Percentiles rank a stretch among this genome's conserved stretches.
These are phyloP conservation scores for Saccharomyces hybrid DNA, from an alignment of 1,139 yeast genomes.

Conservation along the genomic window DNA sequence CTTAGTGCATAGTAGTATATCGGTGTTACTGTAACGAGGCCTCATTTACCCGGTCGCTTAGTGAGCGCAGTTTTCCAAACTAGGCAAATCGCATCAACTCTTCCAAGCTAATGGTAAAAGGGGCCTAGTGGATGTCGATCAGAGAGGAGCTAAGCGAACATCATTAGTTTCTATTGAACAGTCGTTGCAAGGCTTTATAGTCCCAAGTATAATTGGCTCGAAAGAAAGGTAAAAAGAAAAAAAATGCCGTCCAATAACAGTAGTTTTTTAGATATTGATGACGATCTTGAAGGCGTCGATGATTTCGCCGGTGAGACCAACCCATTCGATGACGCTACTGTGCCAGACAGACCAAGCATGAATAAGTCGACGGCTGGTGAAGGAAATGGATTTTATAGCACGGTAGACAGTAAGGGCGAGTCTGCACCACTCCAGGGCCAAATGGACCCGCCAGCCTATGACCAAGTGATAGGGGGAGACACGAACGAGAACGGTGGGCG, in stretches of 20 bases:
- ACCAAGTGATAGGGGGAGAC: not conserved
- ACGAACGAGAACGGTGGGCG: not conserved
- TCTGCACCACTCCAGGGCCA: not conserved
- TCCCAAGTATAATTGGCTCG: not conserved
- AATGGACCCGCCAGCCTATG: not conserved
- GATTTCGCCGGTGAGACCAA: constrained; percentile 15
- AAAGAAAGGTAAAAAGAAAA: not conserved
- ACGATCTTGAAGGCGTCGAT: constrained; percentile 18
- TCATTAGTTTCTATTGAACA: no score
- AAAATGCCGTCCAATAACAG: not conserved
- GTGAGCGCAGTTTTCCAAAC: no score
- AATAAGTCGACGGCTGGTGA: not conserved
- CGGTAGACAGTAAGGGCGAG: not conserved
- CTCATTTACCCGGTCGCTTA: no score
- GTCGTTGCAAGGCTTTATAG: no score
- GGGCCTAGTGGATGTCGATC: no score
- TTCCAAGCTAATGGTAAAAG: no score
- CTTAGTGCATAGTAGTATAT: not conserved
- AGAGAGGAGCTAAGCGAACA: no score
- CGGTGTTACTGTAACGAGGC: not conserved
- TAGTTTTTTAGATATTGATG: constrained; percentile 6
- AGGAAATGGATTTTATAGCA: not conserved
- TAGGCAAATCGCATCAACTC: no score
- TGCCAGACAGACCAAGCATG: not conserved
- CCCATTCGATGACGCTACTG: constrained; percentile 13